Conservation (phyloP, 768 basidiomycete genomes). For the Termitomyces sp. region DNA sequence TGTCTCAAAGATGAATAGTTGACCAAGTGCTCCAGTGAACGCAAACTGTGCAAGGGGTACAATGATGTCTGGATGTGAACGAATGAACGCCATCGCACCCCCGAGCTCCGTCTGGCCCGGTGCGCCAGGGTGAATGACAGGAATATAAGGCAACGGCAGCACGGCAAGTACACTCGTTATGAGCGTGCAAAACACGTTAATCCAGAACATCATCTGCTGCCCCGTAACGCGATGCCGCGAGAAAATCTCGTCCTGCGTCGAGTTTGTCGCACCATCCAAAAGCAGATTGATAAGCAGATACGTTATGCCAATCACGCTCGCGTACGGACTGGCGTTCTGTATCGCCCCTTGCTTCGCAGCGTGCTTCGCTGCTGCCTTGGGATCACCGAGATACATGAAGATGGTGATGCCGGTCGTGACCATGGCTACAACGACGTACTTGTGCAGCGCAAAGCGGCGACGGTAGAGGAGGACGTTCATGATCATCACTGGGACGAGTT, state of each 20-base stretch:
- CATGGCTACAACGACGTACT: conserved; percentile 92
- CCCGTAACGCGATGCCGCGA: conserved; percentile 65
- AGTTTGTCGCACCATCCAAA: conserved; percentile 91
- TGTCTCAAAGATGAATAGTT: conserved; percentile 97
- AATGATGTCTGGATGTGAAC: conserved; percentile 68
- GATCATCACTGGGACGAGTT: conserved; percentile 96
- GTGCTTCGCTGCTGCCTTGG: conserved; percentile 35
- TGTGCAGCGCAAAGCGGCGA: conserved; percentile 86
- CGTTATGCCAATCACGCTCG: conserved; percentile 62
- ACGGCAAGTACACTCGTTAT: conserved; percentile 64
- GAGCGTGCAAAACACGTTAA: conserved; percentile 82
- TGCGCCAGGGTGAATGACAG: conserved; percentile 69
- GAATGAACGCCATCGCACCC: conserved; percentile 68
- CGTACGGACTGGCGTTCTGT: conserved; percentile 32
- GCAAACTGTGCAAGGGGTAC: conserved; percentile 79
- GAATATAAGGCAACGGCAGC: conserved; percentile 75
- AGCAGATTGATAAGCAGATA: conserved; percentile 84
- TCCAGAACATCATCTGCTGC: conserved; percentile 99
- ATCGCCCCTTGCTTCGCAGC: conserved; percentile 31
- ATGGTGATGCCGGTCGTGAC: conserved; percentile 88
- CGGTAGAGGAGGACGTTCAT: conserved; percentile 97
- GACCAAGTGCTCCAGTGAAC: conserved; percentile 87
- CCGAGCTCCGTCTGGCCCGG: conserved; percentile 58
- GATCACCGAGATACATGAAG: conserved; percentile 86
- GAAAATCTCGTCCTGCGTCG: conserved; percentile 97